Evolutionary conservation across 495 filamentous ascomycete species (phyloP).

Genomic region (Elasticomyces elasticus): DNA sequence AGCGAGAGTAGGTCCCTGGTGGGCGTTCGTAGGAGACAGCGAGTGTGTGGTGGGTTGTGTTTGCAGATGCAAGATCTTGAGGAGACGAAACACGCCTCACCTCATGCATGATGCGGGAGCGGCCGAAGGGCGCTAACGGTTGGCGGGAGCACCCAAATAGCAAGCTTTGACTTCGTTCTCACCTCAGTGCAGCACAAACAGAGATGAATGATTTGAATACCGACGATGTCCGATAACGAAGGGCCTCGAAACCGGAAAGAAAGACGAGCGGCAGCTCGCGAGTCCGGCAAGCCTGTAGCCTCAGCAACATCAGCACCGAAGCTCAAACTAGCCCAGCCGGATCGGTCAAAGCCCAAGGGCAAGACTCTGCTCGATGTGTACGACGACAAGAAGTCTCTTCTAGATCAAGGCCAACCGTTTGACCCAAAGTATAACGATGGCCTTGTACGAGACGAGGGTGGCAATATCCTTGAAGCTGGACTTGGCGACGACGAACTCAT

Average conservation of each 20-base stretch:
- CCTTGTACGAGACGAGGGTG: conserved; percentile 28
- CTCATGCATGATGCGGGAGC: too few species aligned
- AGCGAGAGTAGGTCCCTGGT: too few species aligned
- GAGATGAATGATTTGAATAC: too few species aligned
- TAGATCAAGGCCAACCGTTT: conserved; percentile 30
- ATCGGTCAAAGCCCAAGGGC: conserved; percentile 44
- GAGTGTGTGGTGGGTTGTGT: too few species aligned
- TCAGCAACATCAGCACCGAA: conserved; percentile 14
- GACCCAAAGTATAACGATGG: conserved; percentile 20
- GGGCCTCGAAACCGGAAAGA: conserved; percentile 41
- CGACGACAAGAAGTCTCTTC: conserved; percentile 46
- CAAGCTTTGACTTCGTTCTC: too few species aligned
- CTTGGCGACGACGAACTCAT: conserved; percentile 30
- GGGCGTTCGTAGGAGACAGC: too few species aligned
- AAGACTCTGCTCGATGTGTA: conserved; percentile 57
- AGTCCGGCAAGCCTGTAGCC: conserved; percentile 14
- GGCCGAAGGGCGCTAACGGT: too few species aligned
- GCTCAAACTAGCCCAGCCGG: conserved; percentile 43
- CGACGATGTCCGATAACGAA: conserved; percentile 18
- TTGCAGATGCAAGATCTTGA: too few species aligned
- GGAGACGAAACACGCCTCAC: too few species aligned
- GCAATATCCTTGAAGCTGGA: conserved; percentile 23
- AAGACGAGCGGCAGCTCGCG: conserved; percentile 25
- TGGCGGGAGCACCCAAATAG: too few species aligned
- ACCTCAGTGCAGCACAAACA: too few species aligned